These are phyloP conservation scores for Mucor circinelloides DNA, from an alignment of 371 early-diverging fungal genomes.

Conservation along the genomic window DNA sequence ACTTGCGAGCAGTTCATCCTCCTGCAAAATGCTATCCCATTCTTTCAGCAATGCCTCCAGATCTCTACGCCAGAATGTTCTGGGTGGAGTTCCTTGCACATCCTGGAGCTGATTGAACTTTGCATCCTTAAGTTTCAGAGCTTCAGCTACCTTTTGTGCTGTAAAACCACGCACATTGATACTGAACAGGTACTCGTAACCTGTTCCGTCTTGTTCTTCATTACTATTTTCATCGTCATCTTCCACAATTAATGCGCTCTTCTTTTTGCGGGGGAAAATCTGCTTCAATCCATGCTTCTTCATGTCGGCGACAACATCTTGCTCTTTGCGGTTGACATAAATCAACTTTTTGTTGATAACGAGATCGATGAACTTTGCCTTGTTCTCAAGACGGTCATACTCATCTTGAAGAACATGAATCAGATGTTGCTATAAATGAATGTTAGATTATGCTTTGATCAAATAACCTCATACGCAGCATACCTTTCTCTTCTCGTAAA, in stretches of 20 bases:
- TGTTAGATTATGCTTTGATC: not conserved
- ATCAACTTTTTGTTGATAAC: slow-evolving; percentile 85
- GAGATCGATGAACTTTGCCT: slow-evolving; percentile 92
- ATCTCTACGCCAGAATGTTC: slow-evolving; percentile 93
- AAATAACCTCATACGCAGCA: not conserved
- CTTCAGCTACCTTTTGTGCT: slow-evolving; percentile 83
- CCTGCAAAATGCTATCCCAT: slow-evolving; percentile 65
- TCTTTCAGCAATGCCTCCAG: slow-evolving; percentile 74
- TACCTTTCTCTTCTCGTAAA: slow-evolving; percentile 94
- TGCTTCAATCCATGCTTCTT: slow-evolving; percentile 69
- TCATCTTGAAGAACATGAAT: slow-evolving; percentile 77
- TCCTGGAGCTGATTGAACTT: slow-evolving; percentile 76
- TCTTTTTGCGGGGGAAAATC: slow-evolving; percentile 57
- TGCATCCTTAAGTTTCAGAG: slow-evolving; percentile 71
- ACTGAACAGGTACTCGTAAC: slow-evolving; percentile 93
- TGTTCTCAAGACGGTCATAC: slow-evolving; percentile 83
- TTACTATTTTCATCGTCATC: slow-evolving; percentile 30
- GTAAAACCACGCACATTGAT: slow-evolving; percentile 97
- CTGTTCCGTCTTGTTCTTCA: slow-evolving; percentile 35
- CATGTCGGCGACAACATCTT: slow-evolving; percentile 83
- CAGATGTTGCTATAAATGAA: slow-evolving; percentile 54
- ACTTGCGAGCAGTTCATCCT: slow-evolving; percentile 31
- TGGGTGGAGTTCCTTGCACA: slow-evolving; percentile 70
- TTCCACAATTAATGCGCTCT: slow-evolving; percentile 41
- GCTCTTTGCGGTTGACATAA: slow-evolving; percentile 88